These are phyloP conservation scores for Plantago coronopus DNA, from an alignment of 305 asterid species.

Conservation along the genomic window DNA sequence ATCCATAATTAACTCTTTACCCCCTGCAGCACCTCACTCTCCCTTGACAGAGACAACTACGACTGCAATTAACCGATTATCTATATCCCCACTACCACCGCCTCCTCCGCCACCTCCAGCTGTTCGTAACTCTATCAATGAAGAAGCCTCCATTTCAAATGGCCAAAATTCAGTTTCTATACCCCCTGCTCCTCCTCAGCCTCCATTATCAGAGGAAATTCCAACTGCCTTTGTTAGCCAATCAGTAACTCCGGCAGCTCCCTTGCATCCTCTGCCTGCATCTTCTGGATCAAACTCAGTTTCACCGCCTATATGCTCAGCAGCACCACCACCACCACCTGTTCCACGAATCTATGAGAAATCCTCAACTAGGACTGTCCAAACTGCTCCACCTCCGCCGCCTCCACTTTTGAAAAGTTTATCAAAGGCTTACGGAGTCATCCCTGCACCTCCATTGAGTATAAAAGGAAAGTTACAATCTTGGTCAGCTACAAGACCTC, in stretches of 20 bases:
- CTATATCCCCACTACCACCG: slow-evolving; percentile 16
- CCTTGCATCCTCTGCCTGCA: slow-evolving; percentile 30
- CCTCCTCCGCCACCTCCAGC: slow-evolving; percentile 24
- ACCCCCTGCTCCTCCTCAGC: not conserved
- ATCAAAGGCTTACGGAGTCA: slow-evolving; percentile 28
- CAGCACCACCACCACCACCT: slow-evolving; percentile 32
- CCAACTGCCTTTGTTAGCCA: not conserved
- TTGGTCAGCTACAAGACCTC: slow-evolving; percentile 34
- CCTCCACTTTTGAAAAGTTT: slow-evolving; percentile 32
- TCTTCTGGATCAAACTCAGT: slow-evolving; percentile 4
- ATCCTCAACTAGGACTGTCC: slow-evolving; percentile 18
- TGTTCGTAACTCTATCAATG: not conserved
- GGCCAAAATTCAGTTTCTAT: slow-evolving; percentile 9
- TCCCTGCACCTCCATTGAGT: slow-evolving; percentile 40
- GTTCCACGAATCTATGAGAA: not conserved
- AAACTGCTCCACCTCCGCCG: slow-evolving; percentile 48
- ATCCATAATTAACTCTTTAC: no score
- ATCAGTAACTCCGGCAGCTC: slow-evolving; percentile 30
- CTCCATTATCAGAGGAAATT: not conserved
- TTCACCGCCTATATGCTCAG: slow-evolving; percentile 23
- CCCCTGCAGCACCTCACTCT: not conserved
- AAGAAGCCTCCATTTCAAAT: slow-evolving; percentile 16
- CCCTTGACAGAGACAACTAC: no score
- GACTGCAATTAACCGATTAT: no score
- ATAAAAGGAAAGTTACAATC: slow-evolving; percentile 45